Evolutionary conservation across 2,329 filamentous ascomycete species (phyloP).

Genomic region (Fusarium virguliforme): DNA sequence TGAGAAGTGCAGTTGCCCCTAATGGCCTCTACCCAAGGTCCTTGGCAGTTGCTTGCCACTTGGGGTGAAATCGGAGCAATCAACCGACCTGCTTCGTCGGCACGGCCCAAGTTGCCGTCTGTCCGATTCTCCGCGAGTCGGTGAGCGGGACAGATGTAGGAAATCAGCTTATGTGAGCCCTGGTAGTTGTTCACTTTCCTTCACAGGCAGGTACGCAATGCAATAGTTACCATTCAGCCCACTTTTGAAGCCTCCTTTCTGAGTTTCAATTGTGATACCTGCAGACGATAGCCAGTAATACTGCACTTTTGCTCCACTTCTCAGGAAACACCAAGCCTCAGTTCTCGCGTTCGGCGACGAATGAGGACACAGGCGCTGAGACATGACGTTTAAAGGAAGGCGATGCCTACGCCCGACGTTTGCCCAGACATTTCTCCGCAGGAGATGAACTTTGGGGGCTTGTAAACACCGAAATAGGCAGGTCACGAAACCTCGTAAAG

Average conservation of each 20-base stretch:
- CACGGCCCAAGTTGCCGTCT: not conserved
- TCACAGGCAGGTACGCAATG: not conserved
- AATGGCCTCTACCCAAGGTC: no score
- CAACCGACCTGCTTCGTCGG: not conserved
- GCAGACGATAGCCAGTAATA: no score
- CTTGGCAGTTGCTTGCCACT: no score
- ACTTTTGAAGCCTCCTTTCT: not conserved
- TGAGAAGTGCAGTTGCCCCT: no score
- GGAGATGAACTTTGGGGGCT: not conserved
- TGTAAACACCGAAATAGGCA: not conserved
- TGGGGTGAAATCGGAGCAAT: not conserved
- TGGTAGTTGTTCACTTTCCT: not conserved
- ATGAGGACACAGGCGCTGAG: not conserved
- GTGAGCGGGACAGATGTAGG: not conserved
- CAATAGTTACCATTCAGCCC: not conserved
- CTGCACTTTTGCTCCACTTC: not conserved
- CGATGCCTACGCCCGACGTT: not conserved
- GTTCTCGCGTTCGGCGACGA: not conserved
- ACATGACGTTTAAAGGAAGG: not conserved
- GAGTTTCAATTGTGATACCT: not conserved
- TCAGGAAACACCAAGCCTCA: not conserved
- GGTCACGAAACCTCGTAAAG: not conserved
- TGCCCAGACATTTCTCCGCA: slow-evolving; percentile 3
- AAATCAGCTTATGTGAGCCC: not conserved
- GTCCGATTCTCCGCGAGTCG: not conserved